Base-by-base conservation (phyloP, 2,329 filamentous ascomycete species). In the Diaporthe destruens region DNA sequence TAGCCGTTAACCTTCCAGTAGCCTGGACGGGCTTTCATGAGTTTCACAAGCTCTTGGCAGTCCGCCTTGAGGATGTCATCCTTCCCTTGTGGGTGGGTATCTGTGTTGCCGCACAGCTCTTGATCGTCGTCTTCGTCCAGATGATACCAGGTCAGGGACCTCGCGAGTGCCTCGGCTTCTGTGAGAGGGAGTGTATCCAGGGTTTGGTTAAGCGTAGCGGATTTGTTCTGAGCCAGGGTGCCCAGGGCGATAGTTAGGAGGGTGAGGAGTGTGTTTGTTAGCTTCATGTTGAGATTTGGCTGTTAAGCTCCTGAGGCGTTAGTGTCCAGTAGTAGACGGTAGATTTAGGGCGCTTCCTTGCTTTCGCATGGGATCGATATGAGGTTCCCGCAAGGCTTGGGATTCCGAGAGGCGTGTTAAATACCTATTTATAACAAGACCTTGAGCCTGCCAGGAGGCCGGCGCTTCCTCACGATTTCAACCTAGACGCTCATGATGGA, bases 1-100 rank as follows among this genome's bases (percentile, higher is more conserved):
- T 61, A 61, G 23, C 57, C 57, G 9, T 61, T 61, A 23, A 61
- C 39, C 39, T 61, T 47, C 57, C 57, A 63, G 57, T 32, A 63
- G 3, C 57, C 57, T 1, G 57, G 57, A 9, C 57, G 20, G 18
- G 9, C 44, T 23, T 47, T 63, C 23, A 47, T 14, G 25, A 34
- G 47, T 12, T 63, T 25, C 7, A 63, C 23, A 23, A 63, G 39
- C 2, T 47, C 23, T 16, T 47, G 39, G 25, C 57, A 63, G 39
- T 63, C 39, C 23, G 6, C 23, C n/a, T 61, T 61, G 4, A 44
- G 18, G 44, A 61, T 47, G 57, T 61, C 57, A 8, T 44, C 23
- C 25, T n/a, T 61, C 16, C 39, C 23, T 1, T 12, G 16, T 25
- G 39, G 23, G 7, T 44, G 9, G 7, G 39, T 25, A 6, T 61